A percentile compares a stretch with the other conserved stretches of the same genome.
These are phyloP conservation scores for Fragaria ananassa DNA, from an alignment of 306 rosid species.

Conservation along the genomic window DNA sequence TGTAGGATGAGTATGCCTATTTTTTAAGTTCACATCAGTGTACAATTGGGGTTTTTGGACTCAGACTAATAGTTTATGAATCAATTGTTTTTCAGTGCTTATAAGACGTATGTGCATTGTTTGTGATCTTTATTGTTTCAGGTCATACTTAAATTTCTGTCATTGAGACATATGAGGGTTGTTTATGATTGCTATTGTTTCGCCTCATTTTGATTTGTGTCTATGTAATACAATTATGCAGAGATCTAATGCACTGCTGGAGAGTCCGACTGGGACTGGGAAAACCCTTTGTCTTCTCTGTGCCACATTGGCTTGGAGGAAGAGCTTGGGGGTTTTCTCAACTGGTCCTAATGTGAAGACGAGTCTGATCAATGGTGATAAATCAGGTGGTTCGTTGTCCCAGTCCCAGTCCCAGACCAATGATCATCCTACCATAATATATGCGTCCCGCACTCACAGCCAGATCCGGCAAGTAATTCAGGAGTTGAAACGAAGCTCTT, in stretches of 20 bases:
- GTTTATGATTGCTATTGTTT: background rate
- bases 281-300: slow-evolving; percentile 94
- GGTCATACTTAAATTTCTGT: background rate
- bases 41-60: background rate
- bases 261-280: slow-evolving; percentile 99
- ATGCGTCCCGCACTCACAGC: slow-evolving; percentile 95
- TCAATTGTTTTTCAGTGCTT: background rate
- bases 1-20: background rate
- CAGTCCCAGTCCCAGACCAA: slow-evolving; percentile 47
- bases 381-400: slow-evolving; percentile 31
- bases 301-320: slow-evolving; percentile 92
- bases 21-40: background rate
- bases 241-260: slow-evolving; percentile 83
- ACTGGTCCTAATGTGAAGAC: slow-evolving; percentile 44
- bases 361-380: slow-evolving; percentile 39
- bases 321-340: slow-evolving; percentile 77
- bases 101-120: background rate
- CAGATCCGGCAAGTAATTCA: slow-evolving; percentile 93
- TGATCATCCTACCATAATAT: slow-evolving; percentile 58
- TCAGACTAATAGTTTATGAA: background rate
- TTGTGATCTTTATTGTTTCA: background rate
- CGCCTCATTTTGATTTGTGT: background rate
- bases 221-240: slow-evolving; percentile 29
- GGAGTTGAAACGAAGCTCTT: slow-evolving; percentile 78
- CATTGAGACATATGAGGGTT: background rate